A percentile compares a stretch with the other conserved stretches of the same genome.
Conservation (phyloP, 768 basidiomycete species). For the Lyophyllum atratum region DNA sequence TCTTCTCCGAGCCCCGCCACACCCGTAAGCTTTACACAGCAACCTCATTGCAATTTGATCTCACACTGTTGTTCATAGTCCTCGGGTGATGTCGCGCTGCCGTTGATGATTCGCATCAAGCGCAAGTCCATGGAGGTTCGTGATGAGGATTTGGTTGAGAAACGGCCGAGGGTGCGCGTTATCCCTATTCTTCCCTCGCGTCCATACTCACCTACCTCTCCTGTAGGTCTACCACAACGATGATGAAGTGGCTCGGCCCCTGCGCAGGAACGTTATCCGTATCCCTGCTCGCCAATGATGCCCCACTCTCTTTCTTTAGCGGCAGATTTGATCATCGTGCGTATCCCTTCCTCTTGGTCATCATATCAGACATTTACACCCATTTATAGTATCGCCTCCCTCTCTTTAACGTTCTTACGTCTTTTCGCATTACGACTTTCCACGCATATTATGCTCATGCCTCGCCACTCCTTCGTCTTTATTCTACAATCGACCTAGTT, state of each 20-base stretch:
- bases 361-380: neutral
- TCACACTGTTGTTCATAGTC: neutral
- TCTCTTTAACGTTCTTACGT: neutral
- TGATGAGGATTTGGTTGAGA: slow-evolving; percentile 26
- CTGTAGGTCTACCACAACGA: slow-evolving; percentile 15
- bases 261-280: slow-evolving; percentile 15
- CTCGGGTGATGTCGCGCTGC: slow-evolving; percentile 10
- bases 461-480: slow-evolving; percentile 9
- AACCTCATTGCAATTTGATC: neutral
- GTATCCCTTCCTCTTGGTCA: neutral
- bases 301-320: neutral
- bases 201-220: neutral
- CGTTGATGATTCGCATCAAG: slow-evolving; percentile 33
- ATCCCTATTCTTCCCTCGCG: neutral
- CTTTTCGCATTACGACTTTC: neutral
- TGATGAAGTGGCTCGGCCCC: slow-evolving; percentile 16
- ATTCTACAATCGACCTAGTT: slow-evolving; percentile 1
- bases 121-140: slow-evolving; percentile 35
- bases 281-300: slow-evolving; percentile 16
- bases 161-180: slow-evolving; percentile 38
- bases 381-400: neutral
- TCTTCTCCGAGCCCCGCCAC: slow-evolving; percentile 29
- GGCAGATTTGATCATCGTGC: slow-evolving; percentile 7
- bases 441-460: neutral
- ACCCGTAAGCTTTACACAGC: slow-evolving; percentile 23